Conservation (phyloP, 2,329 filamentous ascomycete genomes). For the Zalaria obscura region DNA sequence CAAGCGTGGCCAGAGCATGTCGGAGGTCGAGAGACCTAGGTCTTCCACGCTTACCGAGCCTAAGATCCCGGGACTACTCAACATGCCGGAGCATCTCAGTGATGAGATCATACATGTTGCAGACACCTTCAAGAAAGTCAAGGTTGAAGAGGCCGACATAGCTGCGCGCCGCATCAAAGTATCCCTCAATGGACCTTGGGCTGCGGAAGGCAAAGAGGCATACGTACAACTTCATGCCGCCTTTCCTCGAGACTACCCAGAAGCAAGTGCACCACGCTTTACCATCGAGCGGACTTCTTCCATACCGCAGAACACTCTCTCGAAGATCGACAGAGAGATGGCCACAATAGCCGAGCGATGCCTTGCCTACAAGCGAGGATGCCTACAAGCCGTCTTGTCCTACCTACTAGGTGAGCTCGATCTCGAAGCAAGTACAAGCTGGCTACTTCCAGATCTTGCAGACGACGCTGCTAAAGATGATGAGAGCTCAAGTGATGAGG, state of each 20-base stretch:
- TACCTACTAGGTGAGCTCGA: conserved; percentile 46
- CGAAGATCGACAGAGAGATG: conserved; percentile 36
- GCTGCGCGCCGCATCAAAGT: conserved; percentile 39
- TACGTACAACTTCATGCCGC: conserved; percentile 44
- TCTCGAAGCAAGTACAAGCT: conserved; percentile 40
- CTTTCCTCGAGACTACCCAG: conserved; percentile 44
- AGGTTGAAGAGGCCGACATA: conserved; percentile 45
- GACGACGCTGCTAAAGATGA: conserved; percentile 32
- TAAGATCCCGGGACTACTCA: conserved; percentile 1
- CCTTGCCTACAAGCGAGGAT: conserved; percentile 37
- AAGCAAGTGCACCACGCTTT: conserved; percentile 34
- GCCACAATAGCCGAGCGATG: conserved; percentile 41
- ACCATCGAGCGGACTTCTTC: conserved; percentile 43
- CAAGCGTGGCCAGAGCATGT: conserved; percentile 14
- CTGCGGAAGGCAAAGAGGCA: conserved; percentile 32
- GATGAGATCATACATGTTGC: conserved; percentile 49
- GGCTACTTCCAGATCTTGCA: conserved; percentile 36
- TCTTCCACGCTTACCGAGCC: not conserved
- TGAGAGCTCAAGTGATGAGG: conserved; percentile 59
- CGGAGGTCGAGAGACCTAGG: conserved; percentile 1
- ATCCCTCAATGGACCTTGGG: conserved; percentile 48
- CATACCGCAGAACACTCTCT: conserved; percentile 34
- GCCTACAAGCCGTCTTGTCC: conserved; percentile 46
- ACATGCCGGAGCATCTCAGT: conserved; percentile 35
- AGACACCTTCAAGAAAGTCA: conserved; percentile 45